phyloP scores from a whole-genome alignment of 2,329 filamentous ascomycete species.

The Cordyceps fumosorosea region DNA sequence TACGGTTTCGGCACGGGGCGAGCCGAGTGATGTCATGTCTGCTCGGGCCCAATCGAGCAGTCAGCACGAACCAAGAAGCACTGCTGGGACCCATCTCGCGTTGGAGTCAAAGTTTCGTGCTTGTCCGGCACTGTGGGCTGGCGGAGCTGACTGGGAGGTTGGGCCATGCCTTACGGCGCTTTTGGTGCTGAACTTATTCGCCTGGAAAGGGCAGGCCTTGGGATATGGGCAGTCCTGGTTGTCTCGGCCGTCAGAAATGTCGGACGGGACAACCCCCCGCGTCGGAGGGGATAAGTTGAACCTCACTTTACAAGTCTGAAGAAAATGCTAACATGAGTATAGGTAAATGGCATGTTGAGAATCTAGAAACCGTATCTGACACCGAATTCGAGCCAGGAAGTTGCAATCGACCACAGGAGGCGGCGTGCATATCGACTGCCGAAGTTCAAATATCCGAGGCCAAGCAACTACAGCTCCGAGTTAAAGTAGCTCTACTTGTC shows the following conservation, averaged over 20 bases:
- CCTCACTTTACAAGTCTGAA: slow-evolving; percentile 13
- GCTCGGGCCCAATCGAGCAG: background rate
- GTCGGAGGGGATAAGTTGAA: slow-evolving; percentile 43
- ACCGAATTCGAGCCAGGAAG: background rate
- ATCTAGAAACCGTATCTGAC: background rate
- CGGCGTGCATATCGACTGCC: background rate
- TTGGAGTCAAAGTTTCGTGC: slow-evolving; percentile 91
- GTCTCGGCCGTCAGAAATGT: slow-evolving; percentile 44
- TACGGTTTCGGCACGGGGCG: background rate
- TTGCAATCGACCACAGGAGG: background rate
- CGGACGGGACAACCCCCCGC: slow-evolving; percentile 41
- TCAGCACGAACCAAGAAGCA: slow-evolving; percentile 22
- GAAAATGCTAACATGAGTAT: background rate
- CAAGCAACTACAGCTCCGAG: background rate
- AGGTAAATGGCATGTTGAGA: background rate
- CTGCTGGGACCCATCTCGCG: slow-evolving; percentile 75
- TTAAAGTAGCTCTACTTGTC: background rate
- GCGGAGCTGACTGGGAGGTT: slow-evolving; percentile 6
- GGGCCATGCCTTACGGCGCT: slow-evolving; percentile 14
- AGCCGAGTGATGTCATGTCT: background rate
- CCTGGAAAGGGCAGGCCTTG: slow-evolving; percentile 31
- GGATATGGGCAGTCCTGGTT: slow-evolving; percentile 39
- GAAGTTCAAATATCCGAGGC: background rate
- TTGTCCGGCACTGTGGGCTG: slow-evolving; percentile 55
- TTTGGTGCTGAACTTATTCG: slow-evolving; percentile 17